Percentiles rank a stretch among this genome's conserved stretches.
These are phyloP conservation scores for Musa balbisiana DNA, from an alignment of 202 grass and related monocot genomes.

Conservation along the genomic window DNA sequence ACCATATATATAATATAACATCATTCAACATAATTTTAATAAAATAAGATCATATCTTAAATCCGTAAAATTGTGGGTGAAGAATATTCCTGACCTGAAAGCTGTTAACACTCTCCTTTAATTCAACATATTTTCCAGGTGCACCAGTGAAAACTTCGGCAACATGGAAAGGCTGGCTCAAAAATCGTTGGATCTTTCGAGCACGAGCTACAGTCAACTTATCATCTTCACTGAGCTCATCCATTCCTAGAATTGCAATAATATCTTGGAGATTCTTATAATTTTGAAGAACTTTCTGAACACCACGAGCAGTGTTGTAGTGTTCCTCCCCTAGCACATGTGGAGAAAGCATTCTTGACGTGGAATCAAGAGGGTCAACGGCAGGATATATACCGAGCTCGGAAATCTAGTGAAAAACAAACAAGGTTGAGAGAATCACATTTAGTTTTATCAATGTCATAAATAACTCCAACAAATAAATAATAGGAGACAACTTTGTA, in stretches of 20 bases:
- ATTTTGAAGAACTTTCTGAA: slow-evolving; percentile 21
- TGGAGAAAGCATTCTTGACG: slow-evolving; percentile 22
- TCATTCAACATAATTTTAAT: no score
- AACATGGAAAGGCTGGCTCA: slow-evolving; percentile 23
- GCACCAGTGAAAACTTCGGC: slow-evolving; percentile 22
- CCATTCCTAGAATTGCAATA: slow-evolving; percentile 22
- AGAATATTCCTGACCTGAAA: slow-evolving; percentile 2
- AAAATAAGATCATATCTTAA: background rate
- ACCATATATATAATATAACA: background rate
- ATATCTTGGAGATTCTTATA: slow-evolving; percentile 26
- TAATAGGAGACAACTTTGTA: background rate
- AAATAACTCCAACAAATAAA: background rate
- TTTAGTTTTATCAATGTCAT: background rate
- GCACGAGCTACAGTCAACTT: slow-evolving; percentile 20
- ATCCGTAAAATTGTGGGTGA: background rate
- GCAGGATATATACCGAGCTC: slow-evolving; percentile 22
- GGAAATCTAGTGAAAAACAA: slow-evolving; percentile 4
- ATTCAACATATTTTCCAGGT: slow-evolving; percentile 22
- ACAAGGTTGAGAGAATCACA: background rate
- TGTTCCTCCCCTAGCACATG: slow-evolving; percentile 18
- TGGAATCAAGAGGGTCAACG: slow-evolving; percentile 20
- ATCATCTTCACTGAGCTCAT: slow-evolving; percentile 25
- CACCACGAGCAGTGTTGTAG: slow-evolving; percentile 20
- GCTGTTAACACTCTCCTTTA: slow-evolving; percentile 15
- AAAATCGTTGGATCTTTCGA: slow-evolving; percentile 17